phyloP scores from a whole-genome alignment of 2,329 filamentous ascomycete species.

The Conoideocrella luteorostrata region DNA sequence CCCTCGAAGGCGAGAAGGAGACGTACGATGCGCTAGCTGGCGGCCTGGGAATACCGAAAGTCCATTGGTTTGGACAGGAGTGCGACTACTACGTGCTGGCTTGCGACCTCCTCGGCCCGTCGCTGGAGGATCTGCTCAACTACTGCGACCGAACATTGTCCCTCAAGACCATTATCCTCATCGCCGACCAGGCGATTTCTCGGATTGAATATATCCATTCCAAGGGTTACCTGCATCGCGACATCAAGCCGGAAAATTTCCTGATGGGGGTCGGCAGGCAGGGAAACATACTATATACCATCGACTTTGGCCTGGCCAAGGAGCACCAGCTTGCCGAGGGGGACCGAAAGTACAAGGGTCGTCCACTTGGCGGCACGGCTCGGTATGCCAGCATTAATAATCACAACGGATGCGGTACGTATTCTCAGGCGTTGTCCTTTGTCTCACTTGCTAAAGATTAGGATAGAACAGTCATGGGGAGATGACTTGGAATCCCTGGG shows the following conservation, averaged over 20 bases:
- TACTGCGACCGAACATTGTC: conserved; percentile 99
- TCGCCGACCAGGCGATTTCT: conserved; percentile 96
- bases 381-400: conserved; percentile 3
- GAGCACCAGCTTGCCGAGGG: not conserved
- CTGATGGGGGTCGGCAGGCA: conserved; percentile 98
- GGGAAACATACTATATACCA: conserved; percentile 98
- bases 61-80: conserved; percentile 98
- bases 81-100: conserved; percentile 99
- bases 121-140: conserved; percentile 97
- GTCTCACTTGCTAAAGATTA: no score
- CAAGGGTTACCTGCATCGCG: conserved; percentile 98
- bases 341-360: not conserved
- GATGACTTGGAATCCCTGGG: conserved; percentile 3
- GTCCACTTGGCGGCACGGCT: not conserved
- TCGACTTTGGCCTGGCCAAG: conserved; percentile 87
- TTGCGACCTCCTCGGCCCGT: conserved; percentile 89
- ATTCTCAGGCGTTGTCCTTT: no score
- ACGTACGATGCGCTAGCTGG: conserved; percentile 86
- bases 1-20: conserved; percentile 96
- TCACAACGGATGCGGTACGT: not conserved
- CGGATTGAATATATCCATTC: conserved; percentile 99
- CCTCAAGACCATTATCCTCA: conserved; percentile 90
- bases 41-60: conserved; percentile 95
- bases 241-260: conserved; percentile 99
- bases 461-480: not conserved